phyloP scores from a whole-genome alignment of 768 basidiomycete genomes.

The Ramaria rubella region DNA sequence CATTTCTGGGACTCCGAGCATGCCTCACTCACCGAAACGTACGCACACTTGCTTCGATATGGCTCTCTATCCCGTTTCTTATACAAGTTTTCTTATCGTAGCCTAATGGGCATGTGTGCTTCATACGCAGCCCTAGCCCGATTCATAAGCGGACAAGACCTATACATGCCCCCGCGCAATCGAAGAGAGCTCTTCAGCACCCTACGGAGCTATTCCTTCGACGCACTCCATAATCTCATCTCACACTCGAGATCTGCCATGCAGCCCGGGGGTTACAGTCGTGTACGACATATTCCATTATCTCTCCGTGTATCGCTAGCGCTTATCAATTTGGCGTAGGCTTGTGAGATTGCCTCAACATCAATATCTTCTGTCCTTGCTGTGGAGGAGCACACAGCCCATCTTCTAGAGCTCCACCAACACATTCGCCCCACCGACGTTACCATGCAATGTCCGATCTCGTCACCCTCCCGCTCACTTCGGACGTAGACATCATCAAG shows the following conservation, averaged over 20 bases:
- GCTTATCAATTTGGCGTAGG: slow-evolving; percentile 31
- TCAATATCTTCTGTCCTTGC: slow-evolving; percentile 67
- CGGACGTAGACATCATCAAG: background rate
- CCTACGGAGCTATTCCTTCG: slow-evolving; percentile 67
- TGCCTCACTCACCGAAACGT: slow-evolving; percentile 60
- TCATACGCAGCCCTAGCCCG: slow-evolving; percentile 75
- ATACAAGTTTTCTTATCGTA: background rate
- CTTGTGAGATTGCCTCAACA: slow-evolving; percentile 61
- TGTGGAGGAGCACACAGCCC: slow-evolving; percentile 57
- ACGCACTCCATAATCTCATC: slow-evolving; percentile 77
- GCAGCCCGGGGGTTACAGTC: slow-evolving; percentile 49
- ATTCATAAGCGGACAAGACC: slow-evolving; percentile 62
- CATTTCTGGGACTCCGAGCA: slow-evolving; percentile 60
- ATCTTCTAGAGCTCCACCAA: slow-evolving; percentile 58
- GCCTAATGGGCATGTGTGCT: slow-evolving; percentile 67
- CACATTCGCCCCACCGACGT: slow-evolving; percentile 2
- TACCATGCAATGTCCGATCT: background rate
- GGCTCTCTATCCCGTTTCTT: background rate
- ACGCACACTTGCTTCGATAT: slow-evolving; percentile 5
- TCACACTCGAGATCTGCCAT: slow-evolving; percentile 59
- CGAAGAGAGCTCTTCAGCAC: slow-evolving; percentile 63
- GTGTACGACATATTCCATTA: slow-evolving; percentile 31
- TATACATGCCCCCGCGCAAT: slow-evolving; percentile 63
- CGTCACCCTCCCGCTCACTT: background rate
- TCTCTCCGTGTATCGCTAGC: slow-evolving; percentile 30